These are phyloP conservation scores for Mycoemilia scoparia DNA, from an alignment of 192 early-diverging fungal genomes.

Conservation along the genomic window DNA sequence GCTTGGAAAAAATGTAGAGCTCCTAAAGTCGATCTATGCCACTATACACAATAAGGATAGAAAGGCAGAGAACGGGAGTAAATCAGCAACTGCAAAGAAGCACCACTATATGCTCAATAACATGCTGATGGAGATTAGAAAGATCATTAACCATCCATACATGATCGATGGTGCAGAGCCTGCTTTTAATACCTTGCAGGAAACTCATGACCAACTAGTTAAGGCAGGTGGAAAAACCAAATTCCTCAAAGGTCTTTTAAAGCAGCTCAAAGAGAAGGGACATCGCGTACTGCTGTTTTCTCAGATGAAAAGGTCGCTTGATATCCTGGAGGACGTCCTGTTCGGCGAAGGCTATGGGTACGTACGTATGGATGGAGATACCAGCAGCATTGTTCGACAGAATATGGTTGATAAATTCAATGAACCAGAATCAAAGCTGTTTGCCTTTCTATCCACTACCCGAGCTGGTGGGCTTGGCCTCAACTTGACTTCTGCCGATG, in stretches of 20 bases:
- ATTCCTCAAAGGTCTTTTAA: conserved; percentile 74
- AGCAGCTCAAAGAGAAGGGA: conserved; percentile 63
- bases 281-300: conserved; percentile 92
- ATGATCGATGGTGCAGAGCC: conserved; percentile 53
- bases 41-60: conserved; percentile 7
- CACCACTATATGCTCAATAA: conserved; percentile 55
- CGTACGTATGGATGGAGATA: conserved; percentile 80
- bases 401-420: conserved; percentile 84
- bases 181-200: conserved; percentile 29
- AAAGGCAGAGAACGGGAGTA: conserved; percentile 17
- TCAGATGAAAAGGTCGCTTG: conserved; percentile 85
- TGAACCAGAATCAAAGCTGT: conserved; percentile 61
- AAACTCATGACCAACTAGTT: conserved; percentile 63
- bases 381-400: conserved; percentile 56
- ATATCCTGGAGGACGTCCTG: conserved; percentile 82
- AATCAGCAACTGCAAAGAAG: conserved; percentile 15
- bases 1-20: conserved; percentile 66
- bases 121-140: conserved; percentile 88
- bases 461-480: conserved; percentile 88
- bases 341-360: conserved; percentile 48
- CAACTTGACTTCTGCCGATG: conserved; percentile 86
- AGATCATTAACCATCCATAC: conserved; percentile 86
- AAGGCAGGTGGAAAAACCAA: conserved; percentile 87
- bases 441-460: conserved; percentile 83
- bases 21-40: conserved; percentile 26